Evolutionary conservation across 179 eudicot species (phyloP), one percentile per base, ranked within the genome.

Genomic region (Silene noctiflora): DNA sequence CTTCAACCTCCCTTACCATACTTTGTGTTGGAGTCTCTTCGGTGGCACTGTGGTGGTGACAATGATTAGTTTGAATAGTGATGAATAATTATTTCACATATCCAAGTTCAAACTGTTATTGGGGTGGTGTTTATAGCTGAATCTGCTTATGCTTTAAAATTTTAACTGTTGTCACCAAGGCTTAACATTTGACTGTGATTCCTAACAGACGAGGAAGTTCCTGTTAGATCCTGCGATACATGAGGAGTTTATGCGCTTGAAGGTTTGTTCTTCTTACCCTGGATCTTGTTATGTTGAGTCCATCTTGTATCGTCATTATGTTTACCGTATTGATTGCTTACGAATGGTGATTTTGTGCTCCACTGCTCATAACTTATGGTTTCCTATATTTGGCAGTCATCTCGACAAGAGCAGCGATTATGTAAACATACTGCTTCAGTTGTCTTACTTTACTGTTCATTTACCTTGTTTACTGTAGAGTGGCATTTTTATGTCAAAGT

Each of bases 161-260:
- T 7, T 39, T 39, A 39, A 39, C 0, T 44, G 51, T 74, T 33
- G n/a, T 31, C 16, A 6, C 7, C 17, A 9, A 12, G 48, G 68
- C 46, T 16, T 79, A 69, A 73, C 44, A 68, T 66, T 21, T 65
- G 16, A 29, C 17, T 31, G 19, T 77, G 67, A 16, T 74, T 79
- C 68, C 68, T 78, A 33, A 74, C 88, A 95, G 99, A 91, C 97
- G 24, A 85, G 97, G 85, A 93, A 85, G 81, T 84, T 95, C 68
- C 79, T 96, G 84, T 89, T 96, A 31, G 99, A 96, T 87, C 98
- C 99, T 76, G 99, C 99, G 31, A 96, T 96, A 73, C 98, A 96
- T 81, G 99, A 96, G 80, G 99, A 96, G 84, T 96, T 96, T 77
- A 91, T 87, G 35, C 87, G 98, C 60, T 80, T 96, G 80, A 96